A percentile compares a stretch with the other conserved stretches of the same genome.
phyloP scores from a whole-genome alignment of 805 yeast species.

The Candida berthetii region DNA sequence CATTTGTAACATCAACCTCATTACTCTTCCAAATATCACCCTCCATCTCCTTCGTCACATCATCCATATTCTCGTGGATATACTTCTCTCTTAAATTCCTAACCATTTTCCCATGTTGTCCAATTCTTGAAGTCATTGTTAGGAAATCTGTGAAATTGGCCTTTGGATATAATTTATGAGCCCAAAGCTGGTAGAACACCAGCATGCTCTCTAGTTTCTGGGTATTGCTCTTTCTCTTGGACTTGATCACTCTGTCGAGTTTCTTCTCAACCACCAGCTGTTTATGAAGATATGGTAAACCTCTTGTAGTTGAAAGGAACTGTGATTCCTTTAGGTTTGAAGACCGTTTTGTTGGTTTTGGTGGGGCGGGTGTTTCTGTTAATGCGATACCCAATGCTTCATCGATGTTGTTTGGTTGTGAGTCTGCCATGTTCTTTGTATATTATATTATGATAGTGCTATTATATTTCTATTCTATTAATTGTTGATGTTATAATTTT shows the following conservation, averaged over 20 bases:
- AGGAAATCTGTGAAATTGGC: conserved; percentile 72
- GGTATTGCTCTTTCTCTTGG: conserved; percentile 23
- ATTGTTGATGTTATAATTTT: too few species aligned
- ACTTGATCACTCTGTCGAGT: conserved; percentile 10
- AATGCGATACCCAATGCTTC: conserved; percentile 6
- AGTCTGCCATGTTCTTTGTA: too few species aligned
- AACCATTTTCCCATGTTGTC: conserved; percentile 34
- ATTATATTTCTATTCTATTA: too few species aligned
- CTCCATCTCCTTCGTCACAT: background rate
- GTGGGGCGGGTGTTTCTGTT: background rate
- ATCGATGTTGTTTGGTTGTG: too few species aligned
- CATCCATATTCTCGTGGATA: conserved; percentile 31
- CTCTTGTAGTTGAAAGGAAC: conserved; percentile 40
- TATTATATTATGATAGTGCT: too few species aligned
- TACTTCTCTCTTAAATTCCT: conserved; percentile 33
- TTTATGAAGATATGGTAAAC: conserved; percentile 36
- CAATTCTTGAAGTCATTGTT: conserved; percentile 42
- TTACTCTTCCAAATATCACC: conserved; percentile 3
- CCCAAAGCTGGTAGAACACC: conserved; percentile 66
- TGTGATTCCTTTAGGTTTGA: conserved; percentile 43
- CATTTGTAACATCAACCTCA: conserved; percentile 1
- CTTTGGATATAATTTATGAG: conserved; percentile 70
- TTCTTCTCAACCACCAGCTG: conserved; percentile 3
- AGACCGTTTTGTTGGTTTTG: conserved; percentile 1
- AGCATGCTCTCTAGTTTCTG: conserved; percentile 44